Evolutionary conservation across 768 basidiomycete species (phyloP).

Genomic region (Tephrocybe sp.): DNA sequence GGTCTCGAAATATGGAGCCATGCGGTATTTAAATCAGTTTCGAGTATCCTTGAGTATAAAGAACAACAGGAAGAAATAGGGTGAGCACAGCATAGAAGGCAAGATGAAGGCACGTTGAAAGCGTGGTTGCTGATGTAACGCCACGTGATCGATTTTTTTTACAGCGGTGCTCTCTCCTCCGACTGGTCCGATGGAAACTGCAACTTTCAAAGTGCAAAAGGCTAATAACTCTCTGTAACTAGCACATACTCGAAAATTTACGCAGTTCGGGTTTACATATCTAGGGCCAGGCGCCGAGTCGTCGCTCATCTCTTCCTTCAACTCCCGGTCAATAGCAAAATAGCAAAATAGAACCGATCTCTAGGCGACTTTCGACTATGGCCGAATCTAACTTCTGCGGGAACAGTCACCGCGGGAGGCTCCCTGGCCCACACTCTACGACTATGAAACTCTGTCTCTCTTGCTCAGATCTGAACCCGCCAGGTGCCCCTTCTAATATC

Average conservation of each 20-base stretch:
- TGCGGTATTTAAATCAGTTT: slow-evolving; percentile 9
- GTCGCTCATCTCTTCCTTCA: too few relatives aligned
- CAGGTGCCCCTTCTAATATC: slow-evolving; percentile 52
- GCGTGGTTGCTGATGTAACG: background rate
- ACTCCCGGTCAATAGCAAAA: too few relatives aligned
- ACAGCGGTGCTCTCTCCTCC: too few relatives aligned
- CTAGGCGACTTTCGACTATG: slow-evolving; percentile 45
- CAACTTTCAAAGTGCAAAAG: too few relatives aligned
- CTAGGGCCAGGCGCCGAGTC: too few relatives aligned
- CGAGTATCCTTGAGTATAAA: too few relatives aligned
- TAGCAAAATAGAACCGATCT: slow-evolving; percentile 75
- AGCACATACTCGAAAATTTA: too few relatives aligned
- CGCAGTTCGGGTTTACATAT: too few relatives aligned
- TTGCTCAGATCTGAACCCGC: slow-evolving; percentile 47
- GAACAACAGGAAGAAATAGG: background rate
- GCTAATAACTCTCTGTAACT: too few relatives aligned
- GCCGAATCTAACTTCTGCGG: slow-evolving; percentile 74
- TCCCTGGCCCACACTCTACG: slow-evolving; percentile 24
- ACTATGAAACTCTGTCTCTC: slow-evolving; percentile 24
- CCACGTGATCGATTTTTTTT: too few relatives aligned
- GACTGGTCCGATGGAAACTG: too few relatives aligned
- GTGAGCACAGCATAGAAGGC: background rate
- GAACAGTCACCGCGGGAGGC: slow-evolving; percentile 49
- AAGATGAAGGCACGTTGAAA: background rate
- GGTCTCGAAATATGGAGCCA: slow-evolving; percentile 66